Base-by-base conservation (phyloP, 2,329 filamentous ascomycete species). In the Nigrospora oryzae region DNA sequence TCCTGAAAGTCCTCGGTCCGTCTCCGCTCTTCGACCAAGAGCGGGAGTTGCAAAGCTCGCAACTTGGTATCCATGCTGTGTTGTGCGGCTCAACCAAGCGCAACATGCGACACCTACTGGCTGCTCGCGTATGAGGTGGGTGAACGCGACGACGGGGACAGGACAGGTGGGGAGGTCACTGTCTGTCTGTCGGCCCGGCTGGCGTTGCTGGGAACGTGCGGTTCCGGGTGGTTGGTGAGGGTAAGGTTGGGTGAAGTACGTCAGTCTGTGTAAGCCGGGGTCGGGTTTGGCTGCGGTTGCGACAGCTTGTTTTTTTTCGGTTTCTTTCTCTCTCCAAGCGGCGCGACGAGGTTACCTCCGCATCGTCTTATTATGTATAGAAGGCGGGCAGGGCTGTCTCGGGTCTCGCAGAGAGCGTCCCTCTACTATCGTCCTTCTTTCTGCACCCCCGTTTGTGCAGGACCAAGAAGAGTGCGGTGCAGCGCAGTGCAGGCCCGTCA, bases 1-100 rank as follows among this genome's bases (percentile, higher is more conserved):
- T 62, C 60, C 28, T 47, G 54, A 44, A 54, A 51, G 38, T 61
- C 56, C 39, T 58, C 55, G 39, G 52, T 49, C 41, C 50, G 59
- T 39, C 49, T 58, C 43, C 58, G 55, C 41, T 58, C 53, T 42
- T 61, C 59, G 17, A 62, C 57, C 42, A 61, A 41, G 23, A 55
- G 40, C 36, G 60, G 60, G 28, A 62, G 43, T 15, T 47, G 51
- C 34, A 60, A 52, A 58, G 62, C 53, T 63, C 63, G 59, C 45
- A 62, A 46, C 41, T 50, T 53, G 38, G 54, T 53, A 47, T 58
- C 56, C 60, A 62, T 62, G 46, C 35, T 40, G 42, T 32, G 17
- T 39, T 44, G 46, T 37, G 45, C 47, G 47, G 47, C 47, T 47
- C 43, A 49, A 40, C 46, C 47, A n/a, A 40, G 30, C 19, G 36